Base-by-base conservation (phyloP, 192 early-diverging fungal species). In the Phlyctochytrium arcticum region DNA sequence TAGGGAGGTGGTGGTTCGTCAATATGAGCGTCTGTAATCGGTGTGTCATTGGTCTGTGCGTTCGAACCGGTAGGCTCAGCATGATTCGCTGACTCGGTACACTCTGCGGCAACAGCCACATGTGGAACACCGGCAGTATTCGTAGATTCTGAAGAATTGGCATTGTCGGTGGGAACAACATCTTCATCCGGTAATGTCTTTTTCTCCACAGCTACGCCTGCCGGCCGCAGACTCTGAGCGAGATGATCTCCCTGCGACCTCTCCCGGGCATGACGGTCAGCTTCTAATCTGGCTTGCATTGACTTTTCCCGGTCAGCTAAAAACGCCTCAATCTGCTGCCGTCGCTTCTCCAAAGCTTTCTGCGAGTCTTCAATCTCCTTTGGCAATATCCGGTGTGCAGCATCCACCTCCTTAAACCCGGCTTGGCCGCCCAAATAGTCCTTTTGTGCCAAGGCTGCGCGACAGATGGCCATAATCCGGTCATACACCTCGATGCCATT, bases 381-480 rank as follows among this genome's bases (percentile, higher is more conserved):
- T 5, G 33, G 10, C 7, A 63, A 34, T 7, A 55, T 33, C 2
- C 46, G 4, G 8, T 31, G 49, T 12, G 49, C 57, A 7, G 27
- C 17, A 6, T 55, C 30, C 7, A 58, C 47, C 46, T 54, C 57
- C 17, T 44, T 36, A 12, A 50, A 69, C 26, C 51, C 59, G 23
- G 57, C 67, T 30, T 62, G 67, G 9, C 58, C 50, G 17, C 67
- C 67, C 21, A 69, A 35, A 57, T 69, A 69, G 9, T 49, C 47
- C 32, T 49, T 60, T 31, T 47, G 48, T 21, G 27, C n/a, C 29
- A 60, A 15, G 6, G 67, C 59, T 12, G 49, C 67, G 4, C 31
- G 19, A 15, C 33, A 33, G 15, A 69, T 46, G 15, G 59, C 57
- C 12, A 69, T 42, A 32, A 69, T 60, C 15, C 67, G 58, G 10